A percentile compares a stretch with the other conserved stretches of the same genome.
phyloP scores from a whole-genome alignment of 306 rosid species.

The Lathyrus oleraceus region DNA sequence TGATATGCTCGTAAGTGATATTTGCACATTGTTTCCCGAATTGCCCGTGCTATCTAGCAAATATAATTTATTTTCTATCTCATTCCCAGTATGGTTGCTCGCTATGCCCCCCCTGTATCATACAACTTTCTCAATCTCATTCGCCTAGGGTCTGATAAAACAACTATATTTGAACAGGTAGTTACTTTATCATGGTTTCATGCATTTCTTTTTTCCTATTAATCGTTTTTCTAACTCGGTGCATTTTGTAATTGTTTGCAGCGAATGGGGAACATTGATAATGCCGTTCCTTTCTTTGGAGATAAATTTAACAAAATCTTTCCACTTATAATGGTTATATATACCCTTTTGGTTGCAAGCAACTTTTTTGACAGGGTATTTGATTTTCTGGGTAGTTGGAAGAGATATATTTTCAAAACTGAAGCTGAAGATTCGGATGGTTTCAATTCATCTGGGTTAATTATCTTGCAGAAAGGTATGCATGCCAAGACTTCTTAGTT shows the following conservation, averaged over 20 bases:
- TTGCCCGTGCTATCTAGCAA: slow-evolving; percentile 18
- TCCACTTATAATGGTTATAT: slow-evolving; percentile 96
- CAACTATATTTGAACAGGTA: slow-evolving; percentile 89
- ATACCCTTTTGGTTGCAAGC: slow-evolving; percentile 92
- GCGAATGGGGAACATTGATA: slow-evolving; percentile 92
- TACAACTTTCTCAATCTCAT: slow-evolving; percentile 96
- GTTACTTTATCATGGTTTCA: slow-evolving; percentile 12
- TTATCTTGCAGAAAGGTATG: slow-evolving; percentile 88
- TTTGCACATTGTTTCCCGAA: not conserved
- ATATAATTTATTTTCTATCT: slow-evolving; percentile 30
- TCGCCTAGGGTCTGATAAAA: slow-evolving; percentile 51
- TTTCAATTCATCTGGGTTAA: slow-evolving; percentile 86
- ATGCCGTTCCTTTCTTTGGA: slow-evolving; percentile 91
- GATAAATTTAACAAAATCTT: slow-evolving; percentile 74
- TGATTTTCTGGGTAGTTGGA: slow-evolving; percentile 87
- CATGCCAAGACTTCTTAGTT: slow-evolving; percentile 22
- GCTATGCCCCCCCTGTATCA: slow-evolving; percentile 97
- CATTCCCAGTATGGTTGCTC: slow-evolving; percentile 84
- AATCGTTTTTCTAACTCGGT: slow-evolving; percentile 34
- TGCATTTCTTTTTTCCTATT: slow-evolving; percentile 17
- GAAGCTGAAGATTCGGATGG: slow-evolving; percentile 95
- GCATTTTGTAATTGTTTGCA: slow-evolving; percentile 52
- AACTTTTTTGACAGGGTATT: slow-evolving; percentile 82
- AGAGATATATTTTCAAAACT: slow-evolving; percentile 70
- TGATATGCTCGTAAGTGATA: slow-evolving; percentile 96